Base-by-base conservation (phyloP, 345 rosid species). In the Syzygium jambos region DNA sequence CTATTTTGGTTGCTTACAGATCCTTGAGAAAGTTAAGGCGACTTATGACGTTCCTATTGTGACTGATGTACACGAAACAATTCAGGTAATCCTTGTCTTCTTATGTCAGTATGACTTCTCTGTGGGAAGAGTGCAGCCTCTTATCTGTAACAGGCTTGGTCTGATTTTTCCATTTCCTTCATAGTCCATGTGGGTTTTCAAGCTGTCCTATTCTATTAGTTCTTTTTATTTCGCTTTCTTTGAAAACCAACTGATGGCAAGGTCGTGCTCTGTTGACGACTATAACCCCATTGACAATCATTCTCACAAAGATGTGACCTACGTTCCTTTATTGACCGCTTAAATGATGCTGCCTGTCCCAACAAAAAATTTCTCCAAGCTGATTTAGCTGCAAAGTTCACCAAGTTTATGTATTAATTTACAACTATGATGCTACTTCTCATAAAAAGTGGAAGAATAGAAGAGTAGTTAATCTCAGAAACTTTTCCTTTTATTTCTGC, bases 11-110 rank as follows among this genome's bases (percentile, higher is more conserved):
- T 88, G 77, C 85, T 88, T 85, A 91, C 95, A 98, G 99, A 95
- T 98, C 87, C 96, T 96, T 90, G 99, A 98, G 94, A 96, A 98
- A 92, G 99, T 98, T 86, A 98, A 98, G 90, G 85, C 92, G 86
- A 95, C 97, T 73, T 94, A 95, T 90, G 97, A 95, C 93, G 65
- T 98, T 77, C 99, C 98, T 63, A 95, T 96, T 19, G 89, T 98
- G 84, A 98, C 99, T 87, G 99, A 98, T 92, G 99, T 98, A 83
- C 99, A 98, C 51, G 99, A 98, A 92, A 68, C 93, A 15, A 88
- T 78, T 89, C 99, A 97, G 99, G 99, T 97, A 90, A 52, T 25
- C 19, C 84, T 56, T 51, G 5, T 23, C 51, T 46, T 51, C 65
- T 57, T 85, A 73, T 73, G 7, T 38, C 21, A 49, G 27, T 38